Percentiles rank a stretch among this genome's conserved stretches.
Conservation (phyloP, 208 protist species). For the Strigomonas galati region DNA sequence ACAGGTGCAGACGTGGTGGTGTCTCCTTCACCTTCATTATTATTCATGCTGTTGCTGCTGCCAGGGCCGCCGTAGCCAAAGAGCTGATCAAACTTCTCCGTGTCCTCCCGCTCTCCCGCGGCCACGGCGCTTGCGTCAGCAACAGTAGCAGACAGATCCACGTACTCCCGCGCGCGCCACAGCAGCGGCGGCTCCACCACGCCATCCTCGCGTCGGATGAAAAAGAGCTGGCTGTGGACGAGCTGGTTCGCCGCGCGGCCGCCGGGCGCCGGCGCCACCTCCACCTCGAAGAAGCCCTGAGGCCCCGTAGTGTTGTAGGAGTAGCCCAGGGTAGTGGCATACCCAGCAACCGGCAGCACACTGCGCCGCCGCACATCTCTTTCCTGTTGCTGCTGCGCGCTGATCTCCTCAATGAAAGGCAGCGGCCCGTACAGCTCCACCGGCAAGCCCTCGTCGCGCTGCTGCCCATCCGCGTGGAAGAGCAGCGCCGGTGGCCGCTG, state of each 20-base stretch:
- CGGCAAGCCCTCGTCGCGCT: constrained; percentile 20
- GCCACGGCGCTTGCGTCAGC: not conserved
- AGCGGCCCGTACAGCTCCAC: constrained; percentile 31
- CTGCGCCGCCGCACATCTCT: constrained; percentile 2
- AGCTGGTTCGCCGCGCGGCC: constrained; percentile 5
- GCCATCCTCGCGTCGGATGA: not conserved
- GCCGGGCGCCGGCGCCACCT: constrained; percentile 26
- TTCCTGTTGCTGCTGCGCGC: not conserved
- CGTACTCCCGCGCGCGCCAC: constrained; percentile 5
- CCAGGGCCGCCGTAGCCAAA: not conserved
- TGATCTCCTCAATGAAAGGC: constrained; percentile 13
- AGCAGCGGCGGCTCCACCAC: not conserved
- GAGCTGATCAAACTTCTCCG: not conserved
- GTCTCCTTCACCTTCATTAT: not conserved
- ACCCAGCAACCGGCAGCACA: constrained; percentile 67
- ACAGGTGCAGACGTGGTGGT: not conserved
- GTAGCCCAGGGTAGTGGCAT: constrained; percentile 42
- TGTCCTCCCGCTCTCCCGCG: not conserved
- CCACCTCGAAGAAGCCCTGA: constrained; percentile 57
- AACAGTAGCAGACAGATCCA: not conserved
- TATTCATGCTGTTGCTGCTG: no score
- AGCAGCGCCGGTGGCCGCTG: constrained; percentile 57
- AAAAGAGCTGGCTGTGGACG: not conserved
- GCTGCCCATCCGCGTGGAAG: constrained; percentile 45
- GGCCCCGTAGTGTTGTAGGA: constrained; percentile 58